Evolutionary conservation across 129 eudicot genomes (phyloP), one percentile per base, ranked within the genome.

Genomic region (Mikania micrantha): DNA sequence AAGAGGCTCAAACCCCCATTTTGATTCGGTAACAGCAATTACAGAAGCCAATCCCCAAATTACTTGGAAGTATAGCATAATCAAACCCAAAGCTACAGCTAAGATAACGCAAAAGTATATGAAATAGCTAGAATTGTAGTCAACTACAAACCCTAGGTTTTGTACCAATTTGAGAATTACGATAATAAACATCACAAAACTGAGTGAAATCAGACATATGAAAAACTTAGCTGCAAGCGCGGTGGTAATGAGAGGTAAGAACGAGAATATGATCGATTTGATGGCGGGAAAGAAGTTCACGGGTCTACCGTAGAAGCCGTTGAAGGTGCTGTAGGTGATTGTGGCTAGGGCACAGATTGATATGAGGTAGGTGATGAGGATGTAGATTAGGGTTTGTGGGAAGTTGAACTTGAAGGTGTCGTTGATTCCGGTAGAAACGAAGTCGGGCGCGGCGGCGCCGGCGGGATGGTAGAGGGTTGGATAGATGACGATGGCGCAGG

Each of bases 241-340:
- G 50, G 98, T 88, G 11, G 79, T 68, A 7, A 84, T 20, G 6
- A 92, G 72, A 1, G 89, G 87, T 71, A 92, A 3, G 70, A 91
- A 50, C 3, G 85, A 70, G 21, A 24, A 6, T 7, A 72, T 1
- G 4, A 87, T 47, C 1, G 93, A 79, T 41, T 75, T 74, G 20
- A 91, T 25, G 1, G 90, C 60, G n/a, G 93, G 57, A 5, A 44
- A 15, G 40, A 87, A 44, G 0, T 75, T 77, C 10, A 87, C 86
- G 24, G 93, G 90, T 24, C 81, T 50, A 8, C 83, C 85, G 58
- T 82, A 76, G 73, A 80, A 87, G 4, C 80, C 90, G 32, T 83
- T 86, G 84, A 57, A 67, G 12, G 87, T 72, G 80, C 83, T 83
- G 79, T 78, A 73, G 40, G 93, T 85, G 76, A 91, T 75, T 11